Percentiles rank a stretch among this genome's conserved stretches.
Conservation (phyloP, 2,329 filamentous ascomycete genomes). For the Paraphoma chrysanthemicola region DNA sequence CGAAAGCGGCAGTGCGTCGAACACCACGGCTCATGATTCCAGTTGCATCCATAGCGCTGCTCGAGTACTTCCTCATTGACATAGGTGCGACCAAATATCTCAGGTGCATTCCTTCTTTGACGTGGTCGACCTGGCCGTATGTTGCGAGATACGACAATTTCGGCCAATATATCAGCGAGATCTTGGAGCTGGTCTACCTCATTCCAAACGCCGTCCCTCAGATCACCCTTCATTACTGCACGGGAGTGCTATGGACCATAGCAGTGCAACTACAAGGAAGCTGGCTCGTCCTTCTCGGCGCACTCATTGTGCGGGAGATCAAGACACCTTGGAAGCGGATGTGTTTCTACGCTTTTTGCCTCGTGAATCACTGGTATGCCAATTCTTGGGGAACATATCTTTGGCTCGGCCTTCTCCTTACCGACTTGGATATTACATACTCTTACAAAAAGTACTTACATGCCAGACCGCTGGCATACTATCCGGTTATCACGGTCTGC, state of each 20-base stretch:
- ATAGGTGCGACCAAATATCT: conserved; percentile 49
- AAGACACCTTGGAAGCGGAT: conserved; percentile 53
- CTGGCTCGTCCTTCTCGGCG: conserved; percentile 48
- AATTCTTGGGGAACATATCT: conserved; percentile 52
- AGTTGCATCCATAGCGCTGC: conserved; percentile 45
- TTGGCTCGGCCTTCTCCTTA: conserved; percentile 50
- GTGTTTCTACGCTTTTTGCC: conserved; percentile 48
- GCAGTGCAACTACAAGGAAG: conserved; percentile 54
- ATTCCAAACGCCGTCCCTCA: conserved; percentile 54
- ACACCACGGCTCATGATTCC: conserved; percentile 53
- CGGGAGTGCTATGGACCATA: conserved; percentile 56
- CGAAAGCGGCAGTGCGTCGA: conserved; percentile 49
- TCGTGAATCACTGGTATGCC: conserved; percentile 52
- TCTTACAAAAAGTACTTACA: conserved; percentile 48
- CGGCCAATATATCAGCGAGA: conserved; percentile 49
- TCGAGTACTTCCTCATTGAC: conserved; percentile 55
- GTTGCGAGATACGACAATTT: conserved; percentile 44
- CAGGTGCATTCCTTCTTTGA: conserved; percentile 51
- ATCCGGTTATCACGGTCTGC: conserved; percentile 39
- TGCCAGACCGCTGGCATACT: conserved; percentile 40
- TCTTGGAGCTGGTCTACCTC: conserved; percentile 51
- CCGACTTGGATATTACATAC: conserved; percentile 53
- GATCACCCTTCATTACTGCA: conserved; percentile 54
- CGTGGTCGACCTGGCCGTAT: conserved; percentile 55
- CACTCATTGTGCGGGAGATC: conserved; percentile 51